Conservation (phyloP, 2,329 filamentous ascomycete genomes). For the Nemania sp. region DNA sequence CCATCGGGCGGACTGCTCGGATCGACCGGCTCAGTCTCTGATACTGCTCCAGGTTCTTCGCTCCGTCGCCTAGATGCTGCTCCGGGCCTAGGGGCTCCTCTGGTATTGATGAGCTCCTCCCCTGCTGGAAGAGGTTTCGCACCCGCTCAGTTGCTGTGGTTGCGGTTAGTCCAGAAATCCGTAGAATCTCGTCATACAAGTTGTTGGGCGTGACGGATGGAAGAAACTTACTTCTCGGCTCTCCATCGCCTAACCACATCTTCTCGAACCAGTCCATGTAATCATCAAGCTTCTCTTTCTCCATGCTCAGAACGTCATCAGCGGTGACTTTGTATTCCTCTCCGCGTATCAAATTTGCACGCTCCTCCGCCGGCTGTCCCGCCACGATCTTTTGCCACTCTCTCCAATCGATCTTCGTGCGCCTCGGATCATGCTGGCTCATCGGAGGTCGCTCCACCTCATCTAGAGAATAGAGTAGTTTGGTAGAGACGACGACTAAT, state of each 20-base stretch:
- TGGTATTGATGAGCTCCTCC: slow-evolving; percentile 21
- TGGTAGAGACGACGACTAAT: slow-evolving; percentile 74
- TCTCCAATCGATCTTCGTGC: slow-evolving; percentile 71
- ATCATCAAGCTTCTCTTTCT: slow-evolving; percentile 65
- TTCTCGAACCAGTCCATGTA: slow-evolving; percentile 81
- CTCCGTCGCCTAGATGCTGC: slow-evolving; percentile 11
- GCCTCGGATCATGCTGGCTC: slow-evolving; percentile 59
- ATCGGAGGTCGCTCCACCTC: slow-evolving; percentile 54
- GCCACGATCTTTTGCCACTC: slow-evolving; percentile 64
- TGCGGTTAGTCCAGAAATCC: not conserved
- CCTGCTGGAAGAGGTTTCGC: slow-evolving; percentile 32
- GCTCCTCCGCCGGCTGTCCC: slow-evolving; percentile 33
- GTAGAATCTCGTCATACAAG: not conserved
- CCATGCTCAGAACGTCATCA: slow-evolving; percentile 51
- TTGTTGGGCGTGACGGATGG: not conserved
- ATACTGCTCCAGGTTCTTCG: slow-evolving; percentile 32
- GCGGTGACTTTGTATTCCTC: slow-evolving; percentile 40
- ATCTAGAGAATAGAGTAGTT: slow-evolving; percentile 79
- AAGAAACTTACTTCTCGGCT: slow-evolving; percentile 44
- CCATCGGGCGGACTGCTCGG: slow-evolving; percentile 21
- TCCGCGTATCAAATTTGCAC: slow-evolving; percentile 31
- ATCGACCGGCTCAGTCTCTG: slow-evolving; percentile 28
- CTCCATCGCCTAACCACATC: slow-evolving; percentile 59
- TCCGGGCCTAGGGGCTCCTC: not conserved
- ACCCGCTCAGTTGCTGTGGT: slow-evolving; percentile 33